phyloP scores from a whole-genome alignment of 208 protist genomes.

The Crithidia fasciculata region DNA sequence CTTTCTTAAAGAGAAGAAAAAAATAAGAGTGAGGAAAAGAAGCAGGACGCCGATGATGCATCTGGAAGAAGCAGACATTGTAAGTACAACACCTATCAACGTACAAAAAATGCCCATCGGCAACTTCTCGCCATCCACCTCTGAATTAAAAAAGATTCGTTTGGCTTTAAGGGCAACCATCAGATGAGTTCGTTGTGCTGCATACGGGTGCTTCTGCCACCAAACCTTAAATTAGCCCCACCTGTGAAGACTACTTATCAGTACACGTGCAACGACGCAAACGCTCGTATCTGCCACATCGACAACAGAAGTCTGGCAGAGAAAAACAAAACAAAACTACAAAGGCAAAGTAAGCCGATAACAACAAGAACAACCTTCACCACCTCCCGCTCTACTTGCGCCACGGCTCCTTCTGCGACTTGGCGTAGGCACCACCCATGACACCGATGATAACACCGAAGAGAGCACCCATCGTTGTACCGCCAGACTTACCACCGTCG shows the following conservation, averaged over 20 bases:
- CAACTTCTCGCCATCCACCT: too few relatives aligned
- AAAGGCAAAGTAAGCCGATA: not conserved
- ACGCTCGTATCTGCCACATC: not conserved
- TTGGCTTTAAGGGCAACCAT: too few relatives aligned
- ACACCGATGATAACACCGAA: slow-evolving; percentile 79
- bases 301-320: not conserved
- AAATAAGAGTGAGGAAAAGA: too few relatives aligned
- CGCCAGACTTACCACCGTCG: slow-evolving; percentile 76
- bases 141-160: too few relatives aligned
- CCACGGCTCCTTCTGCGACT: slow-evolving; percentile 90
- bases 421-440: slow-evolving; percentile 88
- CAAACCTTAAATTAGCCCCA: not conserved
- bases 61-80: too few relatives aligned
- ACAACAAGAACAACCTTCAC: not conserved
- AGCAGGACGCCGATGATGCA: too few relatives aligned
- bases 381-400: slow-evolving; percentile 54
- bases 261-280: not conserved
- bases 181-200: not conserved
- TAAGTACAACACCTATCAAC: too few relatives aligned
- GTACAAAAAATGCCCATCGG: too few relatives aligned
- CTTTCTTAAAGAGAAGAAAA: too few relatives aligned
- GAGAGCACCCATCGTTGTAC: slow-evolving; percentile 82
- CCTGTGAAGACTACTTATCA: not conserved
- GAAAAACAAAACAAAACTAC: not conserved
- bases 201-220: not conserved